A percentile compares a stretch with the other conserved stretches of the same genome.
Conservation (phyloP, 2,329 filamentous ascomycete genomes). For the Epichloe uncinata region DNA sequence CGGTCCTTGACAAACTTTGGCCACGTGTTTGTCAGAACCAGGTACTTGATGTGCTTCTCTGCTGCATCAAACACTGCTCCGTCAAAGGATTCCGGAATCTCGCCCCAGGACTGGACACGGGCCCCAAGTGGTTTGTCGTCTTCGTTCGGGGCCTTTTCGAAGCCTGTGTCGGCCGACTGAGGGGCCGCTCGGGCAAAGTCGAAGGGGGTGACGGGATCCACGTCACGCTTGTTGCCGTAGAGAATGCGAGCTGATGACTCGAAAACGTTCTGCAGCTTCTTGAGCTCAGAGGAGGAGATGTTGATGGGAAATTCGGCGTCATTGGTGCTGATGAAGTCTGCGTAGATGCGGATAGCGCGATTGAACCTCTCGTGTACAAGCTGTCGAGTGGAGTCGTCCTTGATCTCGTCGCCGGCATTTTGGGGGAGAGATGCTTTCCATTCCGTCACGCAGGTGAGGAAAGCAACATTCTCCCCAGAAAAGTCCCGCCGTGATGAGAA, state of each 20-base stretch:
- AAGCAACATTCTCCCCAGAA: slow-evolving; percentile 58
- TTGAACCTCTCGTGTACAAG: slow-evolving; percentile 37
- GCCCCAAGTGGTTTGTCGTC: slow-evolving; percentile 1
- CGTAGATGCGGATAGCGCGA: slow-evolving; percentile 47
- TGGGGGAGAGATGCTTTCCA: slow-evolving; percentile 34
- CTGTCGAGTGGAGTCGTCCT: slow-evolving; percentile 13
- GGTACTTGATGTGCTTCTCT: slow-evolving; percentile 48
- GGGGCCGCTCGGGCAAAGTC: slow-evolving; percentile 5
- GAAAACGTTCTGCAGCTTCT: slow-evolving; percentile 41
- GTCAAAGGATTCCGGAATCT: slow-evolving; percentile 35
- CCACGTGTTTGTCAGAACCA: slow-evolving; percentile 58
- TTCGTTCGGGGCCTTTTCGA: neutral
- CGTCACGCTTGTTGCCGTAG: slow-evolving; percentile 21
- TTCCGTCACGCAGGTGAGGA: slow-evolving; percentile 42
- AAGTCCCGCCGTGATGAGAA: slow-evolving; percentile 55
- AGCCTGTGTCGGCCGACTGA: neutral
- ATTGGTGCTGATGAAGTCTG: slow-evolving; percentile 41
- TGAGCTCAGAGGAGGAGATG: slow-evolving; percentile 40
- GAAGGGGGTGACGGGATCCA: slow-evolving; percentile 28
- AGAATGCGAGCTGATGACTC: slow-evolving; percentile 32
- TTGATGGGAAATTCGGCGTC: slow-evolving; percentile 55
- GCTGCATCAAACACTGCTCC: slow-evolving; percentile 43
- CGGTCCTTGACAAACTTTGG: slow-evolving; percentile 37
- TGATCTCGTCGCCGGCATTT: slow-evolving; percentile 9
- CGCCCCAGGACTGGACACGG: slow-evolving; percentile 22